These are phyloP conservation scores for Cylindrotheca closterium DNA, from an alignment of 108 stramenopile species.

Conservation along the genomic window DNA sequence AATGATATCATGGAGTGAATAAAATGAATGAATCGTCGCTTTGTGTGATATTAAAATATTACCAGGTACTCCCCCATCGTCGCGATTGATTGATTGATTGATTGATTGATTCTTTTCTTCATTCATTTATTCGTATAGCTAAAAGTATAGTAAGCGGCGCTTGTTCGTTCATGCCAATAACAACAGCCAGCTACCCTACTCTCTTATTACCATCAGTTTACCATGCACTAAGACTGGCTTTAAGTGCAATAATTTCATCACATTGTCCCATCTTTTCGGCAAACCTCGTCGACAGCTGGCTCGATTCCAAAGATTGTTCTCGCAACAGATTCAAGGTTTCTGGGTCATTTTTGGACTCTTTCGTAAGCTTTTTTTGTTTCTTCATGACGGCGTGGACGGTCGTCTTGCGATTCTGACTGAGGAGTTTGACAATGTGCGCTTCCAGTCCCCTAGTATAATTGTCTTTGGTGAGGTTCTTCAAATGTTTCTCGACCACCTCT, in stretches of 20 bases:
- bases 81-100: no score
- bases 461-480: conserved; percentile 25
- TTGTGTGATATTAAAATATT: no score
- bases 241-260: conserved; percentile 11
- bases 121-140: no score
- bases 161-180: no score
- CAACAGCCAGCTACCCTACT: no score
- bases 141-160: no score
- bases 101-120: no score
- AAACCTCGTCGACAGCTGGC: conserved; percentile 7
- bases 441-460: conserved; percentile 31
- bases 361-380: conserved; percentile 24
- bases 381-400: conserved; percentile 27
- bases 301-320: conserved; percentile 16
- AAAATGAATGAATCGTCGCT: no score
- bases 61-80: no score
- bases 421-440: conserved; percentile 23
- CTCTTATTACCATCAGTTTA: no score
- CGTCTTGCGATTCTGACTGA: conserved; percentile 16
- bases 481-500: conserved; percentile 12
- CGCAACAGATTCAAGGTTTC: conserved; percentile 8
- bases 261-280: conserved; percentile 10
- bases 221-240: conserved; percentile 1
- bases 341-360: conserved; percentile 11
- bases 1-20: no score